Base-by-base conservation (phyloP, 495 filamentous ascomycete species). In the Podospora conica region DNA sequence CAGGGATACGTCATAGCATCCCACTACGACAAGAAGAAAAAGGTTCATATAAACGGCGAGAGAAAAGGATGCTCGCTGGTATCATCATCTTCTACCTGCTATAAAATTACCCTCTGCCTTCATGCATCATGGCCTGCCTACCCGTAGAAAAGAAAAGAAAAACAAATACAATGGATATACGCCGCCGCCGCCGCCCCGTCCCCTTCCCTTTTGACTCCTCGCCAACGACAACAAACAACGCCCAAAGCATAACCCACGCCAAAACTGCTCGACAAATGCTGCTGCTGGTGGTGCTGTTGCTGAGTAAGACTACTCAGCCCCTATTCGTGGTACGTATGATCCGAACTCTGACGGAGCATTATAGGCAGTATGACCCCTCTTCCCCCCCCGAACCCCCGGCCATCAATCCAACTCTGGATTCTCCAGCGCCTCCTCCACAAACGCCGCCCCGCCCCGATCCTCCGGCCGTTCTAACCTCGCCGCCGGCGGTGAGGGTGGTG, bases 341-440 rank as follows among this genome's bases (percentile, higher is more conserved):
- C 2, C 33, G 31, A 40, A 40, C n/a, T n/a, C n/a, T n/a, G n/a
- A 29, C 1, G 28, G 28, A n/a, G 12, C 33, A 48, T 48, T 27
- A 12, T 48, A 48, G 5, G 5, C 33, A 15, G 1, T 2, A 9
- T 11, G 2, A 31, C 29, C 25, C 21, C 58, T 61, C 55, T n/a
- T 58, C 54, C 18, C 31, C 3, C 40, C 18, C n/a, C 20, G 27
- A 55, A 9, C 9, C 27, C 53, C 53, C 4, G 7, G 7, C 20
- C 55, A 8, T 78, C 66, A 83, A 58, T 81, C 80, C 53, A 83
- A 60, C 65, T 82, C 80, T 15, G 80, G 76, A n/a, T 68, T 72
- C 29, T 77, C 77, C 69, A 82, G 64, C 66, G 76, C 77, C 71
- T 80, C 77, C 33, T 48, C 73, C 58, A 83, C 70, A 70, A 78